Percentiles rank a stretch among this genome's conserved stretches.
phyloP scores from a whole-genome alignment of 78 protist genomes.

The Dictyostelium capitatum region DNA sequence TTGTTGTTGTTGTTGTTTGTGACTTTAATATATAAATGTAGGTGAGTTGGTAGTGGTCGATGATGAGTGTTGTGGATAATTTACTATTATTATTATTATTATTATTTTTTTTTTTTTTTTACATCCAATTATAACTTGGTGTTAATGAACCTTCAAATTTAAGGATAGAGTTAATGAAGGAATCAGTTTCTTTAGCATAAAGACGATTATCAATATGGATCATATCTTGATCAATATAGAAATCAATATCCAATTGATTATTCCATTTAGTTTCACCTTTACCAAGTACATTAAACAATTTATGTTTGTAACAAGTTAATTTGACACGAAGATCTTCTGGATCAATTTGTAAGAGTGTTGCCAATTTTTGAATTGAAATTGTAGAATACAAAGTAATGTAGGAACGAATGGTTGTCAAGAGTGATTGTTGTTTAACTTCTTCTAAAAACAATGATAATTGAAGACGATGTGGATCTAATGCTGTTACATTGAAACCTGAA shows the following conservation, averaged over 20 bases:
- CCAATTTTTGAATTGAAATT: conserved; percentile 80
- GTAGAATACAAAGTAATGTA: conserved; percentile 93
- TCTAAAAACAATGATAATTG: conserved; percentile 81
- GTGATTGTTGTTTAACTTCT: conserved; percentile 84
- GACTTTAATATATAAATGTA: no score
- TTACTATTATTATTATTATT: no score
- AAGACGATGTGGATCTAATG: conserved; percentile 56
- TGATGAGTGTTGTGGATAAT: background rate
- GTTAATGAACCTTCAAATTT: conserved; percentile 73
- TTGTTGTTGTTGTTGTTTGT: background rate
- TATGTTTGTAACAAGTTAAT: conserved; percentile 90
- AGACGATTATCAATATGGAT: conserved; percentile 70
- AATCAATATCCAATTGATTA: conserved; percentile 81
- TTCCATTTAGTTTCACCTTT: conserved; percentile 45
- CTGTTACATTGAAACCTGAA: conserved; percentile 57
- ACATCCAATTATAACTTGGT: conserved; percentile 39
- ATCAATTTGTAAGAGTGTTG: conserved; percentile 76
- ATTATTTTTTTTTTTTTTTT: conserved; percentile 22
- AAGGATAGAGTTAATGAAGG: conserved; percentile 60
- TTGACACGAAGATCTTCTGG: conserved; percentile 75
- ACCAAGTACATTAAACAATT: conserved; percentile 74
- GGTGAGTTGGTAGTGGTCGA: background rate
- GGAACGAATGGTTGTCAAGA: conserved; percentile 88
- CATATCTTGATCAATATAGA: conserved; percentile 83
- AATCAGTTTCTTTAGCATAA: conserved; percentile 75